These are phyloP conservation scores for Bryoglossum gracile DNA, from an alignment of 495 filamentous ascomycete genomes.

Conservation along the genomic window DNA sequence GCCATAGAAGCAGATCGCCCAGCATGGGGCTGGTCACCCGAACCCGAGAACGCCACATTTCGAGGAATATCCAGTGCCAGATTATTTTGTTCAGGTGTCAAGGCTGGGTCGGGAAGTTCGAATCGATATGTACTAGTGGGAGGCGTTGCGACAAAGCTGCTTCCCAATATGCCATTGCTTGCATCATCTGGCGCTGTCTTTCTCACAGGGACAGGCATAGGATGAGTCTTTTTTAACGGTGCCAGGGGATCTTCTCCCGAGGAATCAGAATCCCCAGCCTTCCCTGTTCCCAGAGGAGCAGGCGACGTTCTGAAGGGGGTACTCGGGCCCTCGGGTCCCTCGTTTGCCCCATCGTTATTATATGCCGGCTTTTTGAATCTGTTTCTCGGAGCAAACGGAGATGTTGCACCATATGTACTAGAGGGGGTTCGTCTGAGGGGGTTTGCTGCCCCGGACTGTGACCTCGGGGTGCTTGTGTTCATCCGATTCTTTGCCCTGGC, in stretches of 20 bases:
- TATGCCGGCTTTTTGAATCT: too few relatives aligned
- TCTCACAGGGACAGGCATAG: constrained; percentile 26
- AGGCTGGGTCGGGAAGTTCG: constrained; percentile 74
- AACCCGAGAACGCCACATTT: too few relatives aligned
- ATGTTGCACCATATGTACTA: constrained; percentile 17
- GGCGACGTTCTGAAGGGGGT: constrained; percentile 7
- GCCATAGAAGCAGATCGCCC: constrained; percentile 13
- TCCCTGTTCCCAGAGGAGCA: constrained; percentile 13
- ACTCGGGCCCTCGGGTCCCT: too few relatives aligned
- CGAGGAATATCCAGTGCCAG: neutral
- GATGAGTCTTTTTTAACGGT: constrained; percentile 20
- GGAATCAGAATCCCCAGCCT: constrained; percentile 7
- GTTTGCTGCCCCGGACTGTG: too few relatives aligned
- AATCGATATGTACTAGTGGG: constrained; percentile 39
- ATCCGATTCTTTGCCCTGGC: constrained; percentile 60
- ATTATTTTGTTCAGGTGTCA: constrained; percentile 6
- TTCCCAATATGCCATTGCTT: constrained; percentile 60
- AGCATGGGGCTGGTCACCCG: constrained; percentile 17
- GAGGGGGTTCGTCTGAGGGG: constrained; percentile 6
- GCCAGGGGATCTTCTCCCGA: constrained; percentile 9
- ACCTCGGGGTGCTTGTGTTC: constrained; percentile 48
- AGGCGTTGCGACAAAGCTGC: constrained; percentile 65
- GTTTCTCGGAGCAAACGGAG: constrained; percentile 1
- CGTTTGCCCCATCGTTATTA: too few relatives aligned
- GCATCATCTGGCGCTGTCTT: too few relatives aligned